phyloP scores from a whole-genome alignment of 225 moss, liverwort and hornwort genomes.

The Thuidium tamariscinum region DNA sequence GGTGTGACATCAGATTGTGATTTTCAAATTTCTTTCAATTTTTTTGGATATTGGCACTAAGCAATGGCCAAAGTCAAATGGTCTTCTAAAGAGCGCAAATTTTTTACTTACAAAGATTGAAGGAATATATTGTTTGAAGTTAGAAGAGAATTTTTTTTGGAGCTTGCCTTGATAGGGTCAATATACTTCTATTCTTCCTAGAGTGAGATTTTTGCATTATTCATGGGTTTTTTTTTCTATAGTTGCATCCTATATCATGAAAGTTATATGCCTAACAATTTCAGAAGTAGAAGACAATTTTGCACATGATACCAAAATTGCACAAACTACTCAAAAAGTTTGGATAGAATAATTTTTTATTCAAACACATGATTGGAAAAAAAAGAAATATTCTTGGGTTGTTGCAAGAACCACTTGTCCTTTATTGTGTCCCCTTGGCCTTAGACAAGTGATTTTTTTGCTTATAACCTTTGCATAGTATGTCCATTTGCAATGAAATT shows the following conservation, averaged over 20 bases:
- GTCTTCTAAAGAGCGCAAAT: no score
- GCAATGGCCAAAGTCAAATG: no score
- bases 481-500: no score
- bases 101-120: no score
- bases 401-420: no score
- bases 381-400: not conserved
- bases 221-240: not conserved
- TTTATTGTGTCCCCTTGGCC: no score
- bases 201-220: not conserved
- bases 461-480: no score
- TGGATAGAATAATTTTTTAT: not conserved
- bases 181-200: fast-evolving
- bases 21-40: no score
- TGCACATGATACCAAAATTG: fast-evolving
- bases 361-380: fast-evolving
- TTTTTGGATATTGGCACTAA: no score
- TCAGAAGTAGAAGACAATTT: not conserved
- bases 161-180: fast-evolving
- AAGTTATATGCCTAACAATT: not conserved
- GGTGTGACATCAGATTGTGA: no score
- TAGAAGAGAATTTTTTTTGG: not conserved
- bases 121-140: not conserved
- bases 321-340: fast-evolving
- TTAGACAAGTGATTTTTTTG: no score
- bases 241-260: not conserved